Evolutionary conservation across 2,329 filamentous ascomycete genomes (phyloP).

Genomic region (Thyridium curvatum): DNA sequence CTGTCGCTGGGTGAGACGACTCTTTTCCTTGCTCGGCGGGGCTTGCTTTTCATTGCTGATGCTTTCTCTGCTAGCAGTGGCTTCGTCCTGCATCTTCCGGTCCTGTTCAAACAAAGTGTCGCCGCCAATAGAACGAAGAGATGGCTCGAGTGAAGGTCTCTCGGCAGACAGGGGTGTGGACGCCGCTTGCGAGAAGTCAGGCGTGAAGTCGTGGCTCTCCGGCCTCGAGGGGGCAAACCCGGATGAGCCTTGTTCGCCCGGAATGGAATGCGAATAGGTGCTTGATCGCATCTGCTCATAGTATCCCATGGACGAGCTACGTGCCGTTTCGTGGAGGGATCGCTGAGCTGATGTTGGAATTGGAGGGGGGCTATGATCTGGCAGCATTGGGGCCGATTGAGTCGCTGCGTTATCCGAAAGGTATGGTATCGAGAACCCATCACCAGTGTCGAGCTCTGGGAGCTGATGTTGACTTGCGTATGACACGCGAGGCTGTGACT

Average conservation of each 20-base stretch:
- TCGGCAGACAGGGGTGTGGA: constrained; percentile 40
- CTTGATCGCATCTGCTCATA: constrained; percentile 33
- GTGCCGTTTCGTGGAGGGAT: constrained; percentile 17
- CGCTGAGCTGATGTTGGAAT: constrained; percentile 32
- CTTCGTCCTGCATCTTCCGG: constrained; percentile 5
- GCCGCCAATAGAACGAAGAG: constrained; percentile 25
- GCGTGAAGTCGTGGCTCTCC: constrained; percentile 37
- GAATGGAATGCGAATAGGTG: constrained; percentile 32
- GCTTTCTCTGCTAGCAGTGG: not conserved
- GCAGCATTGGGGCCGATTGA: constrained; percentile 20
- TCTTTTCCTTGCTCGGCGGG: constrained; percentile 49
- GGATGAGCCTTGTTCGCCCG: constrained; percentile 32
- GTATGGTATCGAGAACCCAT: constrained; percentile 43
- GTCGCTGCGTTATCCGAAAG: constrained; percentile 15
- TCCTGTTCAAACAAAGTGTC: constrained; percentile 26
- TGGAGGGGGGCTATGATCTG: constrained; percentile 45
- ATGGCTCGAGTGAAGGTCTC: constrained; percentile 34
- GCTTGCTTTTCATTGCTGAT: constrained; percentile 29
- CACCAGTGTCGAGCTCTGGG: constrained; percentile 44
- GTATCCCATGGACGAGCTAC: constrained; percentile 30
- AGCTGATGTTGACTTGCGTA: constrained; percentile 28
- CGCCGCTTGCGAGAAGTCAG: constrained; percentile 11
- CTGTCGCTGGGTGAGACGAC: constrained; percentile 71
- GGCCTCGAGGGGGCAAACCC: constrained; percentile 37
- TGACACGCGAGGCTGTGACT: constrained; percentile 13